Base-by-base conservation (phyloP, 331 rosid genomes). In the Spiraea crenata region DNA sequence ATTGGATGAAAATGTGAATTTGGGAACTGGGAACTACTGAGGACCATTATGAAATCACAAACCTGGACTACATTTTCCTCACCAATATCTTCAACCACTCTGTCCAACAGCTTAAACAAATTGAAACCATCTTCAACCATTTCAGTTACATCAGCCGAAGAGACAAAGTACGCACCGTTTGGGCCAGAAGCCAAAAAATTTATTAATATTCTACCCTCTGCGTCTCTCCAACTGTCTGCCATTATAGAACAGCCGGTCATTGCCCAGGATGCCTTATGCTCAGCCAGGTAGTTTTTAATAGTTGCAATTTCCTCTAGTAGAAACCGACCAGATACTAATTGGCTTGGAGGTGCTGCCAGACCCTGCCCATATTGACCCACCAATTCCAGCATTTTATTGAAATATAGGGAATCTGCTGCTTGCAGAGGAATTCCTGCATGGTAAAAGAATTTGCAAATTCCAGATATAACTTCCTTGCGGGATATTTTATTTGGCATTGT, bases 41-140 rank as follows among this genome's bases (percentile, higher is more conserved):
- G 65, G 47, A 78, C 71, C 65, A 77, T 69, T 77, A 68, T 16
- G 71, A 57, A 81, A 69, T 72, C 81, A 84, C 74, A 69, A 91
- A 93, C 97, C 96, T 93, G 97, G 74, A 89, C 91, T 34, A 93
- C 89, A 78, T 91, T 85, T 82, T 91, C 97, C 87, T 87, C 95
- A 35, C 95, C 97, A 61, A 87, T 82, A 79, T 93, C 96, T 80
- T 93, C 96, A 70, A 93, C 95, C 71, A 87, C 89, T 72, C 80
- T 82, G 71, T 93, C 99, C 39, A 93, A 87, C 55, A 89, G 85
- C 86, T 83, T 81, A 85, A 87, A 93, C 85, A 93, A 85, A 82
- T 75, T 86, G 40, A 82, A 77, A 69, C 90, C 81, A 79, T 89
- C 97, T 70, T 87, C 91, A 52, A 87, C 70, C 55, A 87, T 71